Evolutionary conservation across 1,284 basidiomycete genomes (phyloP).

Genomic region (Exsudoporus floridanus): DNA sequence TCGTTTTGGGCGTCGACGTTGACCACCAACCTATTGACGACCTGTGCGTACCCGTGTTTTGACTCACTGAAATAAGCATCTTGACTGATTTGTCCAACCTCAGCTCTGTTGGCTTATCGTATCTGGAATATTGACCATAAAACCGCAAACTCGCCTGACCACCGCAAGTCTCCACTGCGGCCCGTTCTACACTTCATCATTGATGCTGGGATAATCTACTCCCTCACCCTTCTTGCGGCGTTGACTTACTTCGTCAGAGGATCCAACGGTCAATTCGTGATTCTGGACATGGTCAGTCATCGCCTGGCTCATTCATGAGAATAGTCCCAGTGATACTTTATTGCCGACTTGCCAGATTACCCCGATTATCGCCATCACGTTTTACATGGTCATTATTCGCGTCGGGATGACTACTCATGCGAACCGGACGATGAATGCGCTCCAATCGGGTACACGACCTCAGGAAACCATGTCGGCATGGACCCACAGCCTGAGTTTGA

Average conservation of each 20-base stretch:
- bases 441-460: neutral
- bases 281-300: neutral
- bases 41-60: conserved; percentile 1
- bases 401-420: neutral
- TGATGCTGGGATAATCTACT: conserved; percentile 15
- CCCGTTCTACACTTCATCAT: conserved; percentile 7
- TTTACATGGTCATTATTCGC: conserved; percentile 1
- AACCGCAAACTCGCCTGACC: neutral
- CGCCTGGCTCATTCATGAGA: neutral
- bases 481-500: neutral
- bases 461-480: neutral
- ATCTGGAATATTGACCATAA: neutral
- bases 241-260: neutral
- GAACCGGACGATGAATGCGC: neutral
- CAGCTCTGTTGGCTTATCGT: conserved; percentile 8
- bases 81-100: too few relatives aligned
- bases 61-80: neutral
- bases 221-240: conserved; percentile 1
- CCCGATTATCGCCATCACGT: neutral
- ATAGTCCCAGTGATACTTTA: neutral
- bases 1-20: conserved; percentile 13
- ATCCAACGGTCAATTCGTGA: conserved; percentile 11
- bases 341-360: neutral
- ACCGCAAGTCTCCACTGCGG: neutral
- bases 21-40: conserved; percentile 12